Base-by-base conservation (phyloP, 2,329 filamentous ascomycete species). In the Fusarium pseudoanthophilum region DNA sequence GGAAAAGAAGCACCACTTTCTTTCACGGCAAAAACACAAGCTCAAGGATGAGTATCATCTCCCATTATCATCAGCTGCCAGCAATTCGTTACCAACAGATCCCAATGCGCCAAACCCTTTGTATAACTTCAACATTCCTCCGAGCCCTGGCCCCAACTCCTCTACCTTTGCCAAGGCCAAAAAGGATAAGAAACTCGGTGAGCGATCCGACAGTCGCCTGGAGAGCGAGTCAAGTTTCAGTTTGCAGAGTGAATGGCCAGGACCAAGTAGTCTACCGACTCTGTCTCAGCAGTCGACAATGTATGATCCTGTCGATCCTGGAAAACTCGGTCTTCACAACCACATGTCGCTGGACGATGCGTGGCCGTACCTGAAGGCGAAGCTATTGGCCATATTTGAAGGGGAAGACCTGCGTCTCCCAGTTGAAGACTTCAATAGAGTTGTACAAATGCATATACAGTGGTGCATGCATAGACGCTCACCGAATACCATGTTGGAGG, bases 141-240 rank as follows among this genome's bases (percentile, higher is more conserved):
- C 91, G 13, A 94, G 92, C 68, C 92, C 93, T 3, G 91, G 88
- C 0, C 90, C 91, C 20, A 88, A 87, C 57, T 88, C 86, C 59
- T 88, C 87, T 32, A 86, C 88, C 37, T 97, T 98, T 80, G 87
- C 91, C 42, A 97, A 96, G 83, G 92, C 92, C 7, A 93, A 96
- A 78, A 95, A 93, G 67, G 94, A 97, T 79, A 97, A 95, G 85
- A 92, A 92, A 80, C 92, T 92, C 74, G 91, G 93, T 71, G 92
- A 93, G 72, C 90, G 91, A 74, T 87, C 84, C 63, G 80, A 85
- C 11, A 83, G 80, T 69, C 83, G 84, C 18, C 81, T 90, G 40
- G 87, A 91, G 66, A 90, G 83, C 71, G 87, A 89, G 83, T 83
- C 84, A 24, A 78, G 79, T 53, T 81, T 85, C 74, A 80, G 79